A percentile compares a stretch with the other conserved stretches of the same genome.
phyloP scores from a whole-genome alignment of 75 land plant genomes.

The Selaginella tamariscina region DNA sequence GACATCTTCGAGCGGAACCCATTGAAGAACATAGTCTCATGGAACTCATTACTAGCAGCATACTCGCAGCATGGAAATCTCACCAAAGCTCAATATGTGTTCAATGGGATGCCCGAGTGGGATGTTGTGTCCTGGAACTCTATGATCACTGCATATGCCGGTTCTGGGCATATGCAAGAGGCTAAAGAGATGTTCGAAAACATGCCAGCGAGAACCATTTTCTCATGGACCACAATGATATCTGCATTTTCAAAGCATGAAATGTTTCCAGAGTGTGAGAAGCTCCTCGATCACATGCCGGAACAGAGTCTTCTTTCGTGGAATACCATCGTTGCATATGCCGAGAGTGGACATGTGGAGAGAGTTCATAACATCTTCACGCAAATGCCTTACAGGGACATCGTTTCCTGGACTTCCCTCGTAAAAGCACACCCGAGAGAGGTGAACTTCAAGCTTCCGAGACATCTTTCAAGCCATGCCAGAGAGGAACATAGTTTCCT shows the following conservation, averaged over 20 bases:
- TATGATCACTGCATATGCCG: constrained; percentile 10
- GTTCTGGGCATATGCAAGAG: not conserved
- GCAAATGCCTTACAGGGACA: not conserved
- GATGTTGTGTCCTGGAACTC: constrained; percentile 2
- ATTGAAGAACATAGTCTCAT: not conserved
- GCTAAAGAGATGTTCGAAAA: not conserved
- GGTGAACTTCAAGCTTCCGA: too few species aligned
- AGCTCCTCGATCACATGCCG: not conserved
- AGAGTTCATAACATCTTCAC: not conserved
- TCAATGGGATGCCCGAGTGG: not conserved
- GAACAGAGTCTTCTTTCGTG: not conserved
- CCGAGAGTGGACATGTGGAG: not conserved
- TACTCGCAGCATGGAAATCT: not conserved
- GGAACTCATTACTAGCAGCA: constrained; percentile 3
- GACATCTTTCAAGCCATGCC: too few species aligned
- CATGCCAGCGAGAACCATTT: not conserved
- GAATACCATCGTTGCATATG: not conserved
- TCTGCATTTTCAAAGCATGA: not conserved
- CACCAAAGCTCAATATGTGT: not conserved
- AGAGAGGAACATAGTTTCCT: too few species aligned
- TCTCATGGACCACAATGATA: constrained; percentile 1
- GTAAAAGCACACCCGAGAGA: too few species aligned
- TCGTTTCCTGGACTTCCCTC: too few species aligned
- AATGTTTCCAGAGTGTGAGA: not conserved
- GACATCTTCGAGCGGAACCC: not conserved